phyloP scores from a whole-genome alignment of 352 stramenopile species.

The Globisporangium viniferum region DNA sequence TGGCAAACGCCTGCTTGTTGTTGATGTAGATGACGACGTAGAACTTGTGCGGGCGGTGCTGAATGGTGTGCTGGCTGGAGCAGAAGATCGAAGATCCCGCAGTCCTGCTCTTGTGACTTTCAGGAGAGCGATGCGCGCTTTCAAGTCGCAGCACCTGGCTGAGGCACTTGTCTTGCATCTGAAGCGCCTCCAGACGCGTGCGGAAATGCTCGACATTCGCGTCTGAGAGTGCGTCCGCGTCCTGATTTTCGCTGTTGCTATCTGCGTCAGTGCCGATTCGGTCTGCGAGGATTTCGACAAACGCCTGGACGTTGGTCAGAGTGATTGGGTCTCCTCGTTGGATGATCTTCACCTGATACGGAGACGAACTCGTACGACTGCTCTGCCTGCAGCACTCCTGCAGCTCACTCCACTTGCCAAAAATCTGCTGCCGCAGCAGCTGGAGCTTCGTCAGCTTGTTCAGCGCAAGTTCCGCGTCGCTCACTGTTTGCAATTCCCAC shows the following conservation, averaged over 20 bases:
- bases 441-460: slow-evolving; percentile 41
- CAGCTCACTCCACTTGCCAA: slow-evolving; percentile 49
- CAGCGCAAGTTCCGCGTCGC: slow-evolving; percentile 38
- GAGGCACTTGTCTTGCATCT: slow-evolving; percentile 34
- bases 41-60: slow-evolving; percentile 15
- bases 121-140: background rate
- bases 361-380: background rate
- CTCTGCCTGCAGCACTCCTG: slow-evolving; percentile 31
- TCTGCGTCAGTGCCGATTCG: background rate
- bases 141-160: slow-evolving; percentile 24
- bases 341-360: slow-evolving; percentile 17
- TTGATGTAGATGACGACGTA: slow-evolving; percentile 44
- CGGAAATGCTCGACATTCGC: slow-evolving; percentile 17
- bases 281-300: slow-evolving; percentile 34
- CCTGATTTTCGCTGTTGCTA: background rate
- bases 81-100: background rate
- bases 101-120: background rate
- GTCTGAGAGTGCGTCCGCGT: background rate
- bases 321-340: slow-evolving; percentile 31
- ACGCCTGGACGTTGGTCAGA: slow-evolving; percentile 34
- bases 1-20: slow-evolving; percentile 34
- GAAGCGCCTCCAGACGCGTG: slow-evolving; percentile 28
- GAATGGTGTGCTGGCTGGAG: background rate
- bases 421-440: slow-evolving; percentile 54
- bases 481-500: slow-evolving; percentile 19